Evolutionary conservation across 768 basidiomycete species (phyloP), one percentile per base, ranked within the genome.

Genomic region (Leccinum uliginosum): DNA sequence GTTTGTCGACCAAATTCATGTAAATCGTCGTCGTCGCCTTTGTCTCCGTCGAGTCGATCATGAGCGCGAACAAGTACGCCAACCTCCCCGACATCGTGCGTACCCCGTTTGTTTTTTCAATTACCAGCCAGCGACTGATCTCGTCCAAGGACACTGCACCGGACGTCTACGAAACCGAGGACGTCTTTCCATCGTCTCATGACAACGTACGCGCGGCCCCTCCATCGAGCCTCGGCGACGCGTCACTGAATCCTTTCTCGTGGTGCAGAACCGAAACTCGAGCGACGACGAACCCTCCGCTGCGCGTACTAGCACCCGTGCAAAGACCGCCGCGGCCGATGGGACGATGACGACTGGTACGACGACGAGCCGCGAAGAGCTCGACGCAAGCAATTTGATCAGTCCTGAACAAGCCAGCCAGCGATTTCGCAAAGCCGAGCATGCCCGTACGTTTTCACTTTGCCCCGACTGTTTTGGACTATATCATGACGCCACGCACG

Each of bases 121-220:
- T 6, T 6, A 35, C 23, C 14, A 21, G 26, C 7, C 21, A 26
- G 15, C 17, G 11, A 35, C 54, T 57, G 57, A 64, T 53, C 34
- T 44, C 9, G 46, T 29, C 46, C 44, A 65, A 96, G 93, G 93
- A 94, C 73, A 91, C 89, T 12, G 92, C 91, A 2, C 92, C 83
- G 40, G 93, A 96, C 70, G 83, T 96, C 45, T 96, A 96, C 67
- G 93, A 96, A 69, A 96, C 93, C 0, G 88, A 91, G 47, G 93
- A 96, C 62, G 77, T 83, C 15, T 80, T 85, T 65, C 85, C 80
- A 14, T 70, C 78, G 15, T 68, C 80, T 27, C 76, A 80, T 50
- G 71, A 74, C 21, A 77, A 78, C 60, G 88, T 87, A 68, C 56
- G 81, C 56, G 81, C 29, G 11, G 73, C 17, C 53, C 45, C 12